Evolutionary conservation across 257 asterid species (phyloP), one percentile per base, ranked within the genome.

Genomic region (Jacaranda copaia): DNA sequence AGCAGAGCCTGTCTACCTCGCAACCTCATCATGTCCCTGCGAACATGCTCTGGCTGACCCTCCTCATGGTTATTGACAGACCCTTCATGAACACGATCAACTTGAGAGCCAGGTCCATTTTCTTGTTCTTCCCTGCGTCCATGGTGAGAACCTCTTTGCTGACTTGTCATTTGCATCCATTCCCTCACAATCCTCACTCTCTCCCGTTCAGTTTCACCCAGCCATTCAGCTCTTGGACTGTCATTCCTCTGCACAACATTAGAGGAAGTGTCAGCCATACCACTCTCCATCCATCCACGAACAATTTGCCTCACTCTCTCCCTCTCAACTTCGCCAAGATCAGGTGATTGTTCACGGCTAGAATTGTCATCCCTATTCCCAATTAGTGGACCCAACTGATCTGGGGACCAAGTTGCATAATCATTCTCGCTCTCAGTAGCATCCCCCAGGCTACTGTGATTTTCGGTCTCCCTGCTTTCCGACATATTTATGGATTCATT

Each of bases 261-360:
- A 73, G 97, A 83, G 77, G 93, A 77, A 46, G 77, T 82, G 20
- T 87, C 97, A 43, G 84, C 68, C 32, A 90, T 83, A 68, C 96
- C 97, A 86, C 83, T 92, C 85, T 90, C 98, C 97, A 93, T 86
- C 97, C 97, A 93, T 68, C 97, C 96, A 72, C 91, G 98, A 19
- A 85, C 97, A 83, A 94, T 90, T 58, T 90, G 97, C 78, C 97
- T 87, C 82, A 90, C 98, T 81, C 97, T 86, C 85, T 94, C 98
- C 88, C 97, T 85, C 88, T 94, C 98, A 61, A 89, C 92, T 68
- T 94, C 97, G 38, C 96, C 97, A 40, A 87, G 82, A 82, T 92
- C 97, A 38, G 97, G 94, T 73, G 97, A 92, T 74, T 90, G 95
- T 83, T 93, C 98, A 20, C 94, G 89, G 63, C 92, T 90, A 52